phyloP scores from a whole-genome alignment of 495 filamentous ascomycete species.

The Talaromyces nanjingensis region DNA sequence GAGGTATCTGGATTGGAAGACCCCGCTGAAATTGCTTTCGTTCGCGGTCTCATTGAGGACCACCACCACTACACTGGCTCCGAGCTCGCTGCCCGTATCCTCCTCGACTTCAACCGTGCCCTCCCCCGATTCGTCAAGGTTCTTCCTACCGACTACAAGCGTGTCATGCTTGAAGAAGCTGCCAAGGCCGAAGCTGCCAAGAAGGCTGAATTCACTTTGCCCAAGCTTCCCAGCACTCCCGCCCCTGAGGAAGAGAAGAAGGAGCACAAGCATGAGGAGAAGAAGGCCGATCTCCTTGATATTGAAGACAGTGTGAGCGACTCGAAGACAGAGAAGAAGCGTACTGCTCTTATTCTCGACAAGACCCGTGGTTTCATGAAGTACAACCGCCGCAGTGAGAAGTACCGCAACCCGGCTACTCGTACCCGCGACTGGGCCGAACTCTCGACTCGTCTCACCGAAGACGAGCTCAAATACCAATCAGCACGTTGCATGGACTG shows the following conservation, averaged over 20 bases:
- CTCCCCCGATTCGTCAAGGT: conserved; percentile 92
- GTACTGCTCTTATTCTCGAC: conserved; percentile 85
- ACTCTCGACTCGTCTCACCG: conserved; percentile 78
- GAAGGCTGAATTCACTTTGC: conserved; percentile 74
- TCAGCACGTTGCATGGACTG: conserved; percentile 99
- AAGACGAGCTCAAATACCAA: conserved; percentile 98
- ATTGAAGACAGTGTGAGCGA: conserved; percentile 93
- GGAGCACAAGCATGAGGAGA: conserved; percentile 52
- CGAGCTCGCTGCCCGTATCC: conserved; percentile 87
- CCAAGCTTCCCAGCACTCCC: conserved; percentile 60
- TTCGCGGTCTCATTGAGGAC: conserved; percentile 92
- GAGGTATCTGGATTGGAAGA: conserved; percentile 85
- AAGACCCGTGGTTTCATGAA: conserved; percentile 99
- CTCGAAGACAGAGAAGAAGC: conserved; percentile 85
- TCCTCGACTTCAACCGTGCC: conserved; percentile 95
- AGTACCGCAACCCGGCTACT: conserved; percentile 84
- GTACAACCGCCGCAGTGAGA: conserved; percentile 89
- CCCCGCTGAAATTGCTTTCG: conserved; percentile 83
- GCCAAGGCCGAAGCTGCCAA: conserved; percentile 79
- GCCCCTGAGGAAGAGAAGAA: conserved; percentile 49
- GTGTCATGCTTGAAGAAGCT: conserved; percentile 79
- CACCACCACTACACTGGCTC: conserved; percentile 99
- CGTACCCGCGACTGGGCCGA: conserved; percentile 94
- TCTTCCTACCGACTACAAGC: conserved; percentile 95
- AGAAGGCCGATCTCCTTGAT: conserved; percentile 80